Evolutionary conservation across 306 rosid genomes (phyloP).

Genomic region (Castanea mollissima): DNA sequence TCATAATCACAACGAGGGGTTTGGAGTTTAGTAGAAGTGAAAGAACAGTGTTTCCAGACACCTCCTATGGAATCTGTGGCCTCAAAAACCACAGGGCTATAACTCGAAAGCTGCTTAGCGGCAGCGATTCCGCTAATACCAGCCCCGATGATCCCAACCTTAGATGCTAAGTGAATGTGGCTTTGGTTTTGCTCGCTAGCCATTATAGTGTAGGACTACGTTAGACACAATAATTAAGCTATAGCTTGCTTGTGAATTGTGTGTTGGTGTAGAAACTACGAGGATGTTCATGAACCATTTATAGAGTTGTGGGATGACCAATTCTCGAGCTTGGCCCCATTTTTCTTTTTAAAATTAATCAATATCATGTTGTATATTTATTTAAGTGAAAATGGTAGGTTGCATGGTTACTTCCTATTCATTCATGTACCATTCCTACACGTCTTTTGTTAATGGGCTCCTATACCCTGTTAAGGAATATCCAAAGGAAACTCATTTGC

Average conservation of each 20-base stretch:
- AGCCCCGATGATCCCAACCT: conserved; percentile 60
- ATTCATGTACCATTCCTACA: too few species aligned
- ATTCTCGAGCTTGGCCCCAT: too few species aligned
- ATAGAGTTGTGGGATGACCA: background rate
- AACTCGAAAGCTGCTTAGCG: conserved; percentile 49
- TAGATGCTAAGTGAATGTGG: conserved; percentile 24
- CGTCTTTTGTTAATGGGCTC: too few species aligned
- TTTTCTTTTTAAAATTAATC: background rate
- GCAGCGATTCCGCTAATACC: conserved; percentile 75
- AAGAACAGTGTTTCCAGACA: conserved; percentile 71
- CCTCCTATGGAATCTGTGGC: conserved; percentile 59
- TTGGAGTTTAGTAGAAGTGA: conserved; percentile 52
- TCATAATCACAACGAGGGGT: conserved; percentile 57
- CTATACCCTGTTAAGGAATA: too few species aligned
- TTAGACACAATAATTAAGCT: background rate
- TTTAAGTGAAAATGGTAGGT: too few species aligned
- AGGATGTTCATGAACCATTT: background rate
- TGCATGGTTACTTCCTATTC: too few species aligned
- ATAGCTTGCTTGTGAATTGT: background rate
- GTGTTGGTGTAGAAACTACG: background rate
- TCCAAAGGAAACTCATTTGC: too few species aligned
- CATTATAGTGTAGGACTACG: conserved; percentile 12
- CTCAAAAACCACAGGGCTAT: conserved; percentile 54
- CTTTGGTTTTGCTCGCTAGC: conserved; percentile 18
- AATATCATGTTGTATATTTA: too few species aligned